Base-by-base conservation (phyloP, 805 yeast genomes). In the Metschnikowia continentalis region DNA sequence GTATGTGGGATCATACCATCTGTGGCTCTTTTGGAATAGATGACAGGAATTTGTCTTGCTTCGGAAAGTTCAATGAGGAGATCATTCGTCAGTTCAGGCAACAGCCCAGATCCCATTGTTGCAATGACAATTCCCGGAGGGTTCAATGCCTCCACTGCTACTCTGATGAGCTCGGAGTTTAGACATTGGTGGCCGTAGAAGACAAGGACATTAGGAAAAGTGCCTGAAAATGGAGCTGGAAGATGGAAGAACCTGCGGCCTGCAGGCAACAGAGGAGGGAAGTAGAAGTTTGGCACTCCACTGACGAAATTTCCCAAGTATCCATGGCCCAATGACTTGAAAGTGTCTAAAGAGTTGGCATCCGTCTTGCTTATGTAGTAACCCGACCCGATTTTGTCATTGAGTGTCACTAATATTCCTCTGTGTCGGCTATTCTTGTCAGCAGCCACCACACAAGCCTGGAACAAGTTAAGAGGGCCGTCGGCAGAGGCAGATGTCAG, bases 401-500 rank as follows among this genome's bases (percentile, higher is more conserved):
- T 84, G 36, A 84, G 69, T 0, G 86, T 82, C 3, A 84, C 85
- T 46, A 84, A 67, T 2, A 82, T 78, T 26, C 88, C 86, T 57
- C 90, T 72, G 22, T 80, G 78, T 40, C 72, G 61, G 14, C 84
- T 75, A 49, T 76, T 72, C 26, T 66, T 63, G 55, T 74, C 68
- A 0, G 86, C 72, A 3, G 90, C 86, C 32, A 84, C 82, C 14
- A 79, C 79, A 44, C 83, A 82, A 1, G 88, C 87, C 59, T 84
- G 88, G 60, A 83, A 84, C 53, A 84, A 66, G 64, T 84, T 84
- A 82, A 84, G 83, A 5, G 87, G 84, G 3, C 89, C 89, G 62
- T 84, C 90, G 1, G 87, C 82, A 2, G 86, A 81, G 38, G 84
- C 77, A 37, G 85, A 80, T 3, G 87, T 81, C 7, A 86, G 79